Conservation (phyloP, 2,329 filamentous ascomycete genomes). For the Fusarium nisikadoi region DNA sequence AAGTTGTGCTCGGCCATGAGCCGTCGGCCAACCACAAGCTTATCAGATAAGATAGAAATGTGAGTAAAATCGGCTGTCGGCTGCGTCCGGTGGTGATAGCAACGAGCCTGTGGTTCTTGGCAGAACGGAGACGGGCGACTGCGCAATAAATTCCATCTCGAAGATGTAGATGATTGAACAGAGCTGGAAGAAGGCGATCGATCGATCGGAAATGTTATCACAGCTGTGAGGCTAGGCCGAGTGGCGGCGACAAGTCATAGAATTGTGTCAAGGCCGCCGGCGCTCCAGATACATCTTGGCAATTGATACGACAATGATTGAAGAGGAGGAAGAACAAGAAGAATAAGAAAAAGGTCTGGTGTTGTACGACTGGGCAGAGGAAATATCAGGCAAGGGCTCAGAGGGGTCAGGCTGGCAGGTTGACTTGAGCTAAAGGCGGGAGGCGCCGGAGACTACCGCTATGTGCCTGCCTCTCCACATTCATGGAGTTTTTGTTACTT, state of each 20-base stretch:
- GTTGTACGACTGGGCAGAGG: background rate
- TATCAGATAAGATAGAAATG: constrained; percentile 35
- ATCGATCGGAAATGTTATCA: background rate
- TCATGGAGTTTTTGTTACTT: background rate
- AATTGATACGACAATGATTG: background rate
- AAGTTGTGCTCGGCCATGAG: constrained; percentile 16
- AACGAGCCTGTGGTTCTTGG: background rate
- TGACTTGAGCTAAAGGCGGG: constrained; percentile 11
- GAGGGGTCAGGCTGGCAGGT: background rate
- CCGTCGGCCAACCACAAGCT: constrained; percentile 16
- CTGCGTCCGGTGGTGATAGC: constrained; percentile 28
- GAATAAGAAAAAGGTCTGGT: background rate
- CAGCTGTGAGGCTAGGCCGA: background rate
- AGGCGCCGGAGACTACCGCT: constrained; percentile 12
- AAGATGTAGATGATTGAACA: background rate
- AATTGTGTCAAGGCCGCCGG: background rate
- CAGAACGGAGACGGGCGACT: constrained; percentile 32
- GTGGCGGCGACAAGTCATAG: background rate
- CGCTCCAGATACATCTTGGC: background rate
- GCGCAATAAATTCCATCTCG: constrained; percentile 1
- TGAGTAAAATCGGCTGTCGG: constrained; percentile 31
- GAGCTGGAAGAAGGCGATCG: background rate
- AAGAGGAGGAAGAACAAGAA: background rate
- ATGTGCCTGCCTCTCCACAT: background rate
- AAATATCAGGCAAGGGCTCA: background rate